phyloP scores from a whole-genome alignment of 495 filamentous ascomycete genomes.

The Aspergillus baeticus region DNA sequence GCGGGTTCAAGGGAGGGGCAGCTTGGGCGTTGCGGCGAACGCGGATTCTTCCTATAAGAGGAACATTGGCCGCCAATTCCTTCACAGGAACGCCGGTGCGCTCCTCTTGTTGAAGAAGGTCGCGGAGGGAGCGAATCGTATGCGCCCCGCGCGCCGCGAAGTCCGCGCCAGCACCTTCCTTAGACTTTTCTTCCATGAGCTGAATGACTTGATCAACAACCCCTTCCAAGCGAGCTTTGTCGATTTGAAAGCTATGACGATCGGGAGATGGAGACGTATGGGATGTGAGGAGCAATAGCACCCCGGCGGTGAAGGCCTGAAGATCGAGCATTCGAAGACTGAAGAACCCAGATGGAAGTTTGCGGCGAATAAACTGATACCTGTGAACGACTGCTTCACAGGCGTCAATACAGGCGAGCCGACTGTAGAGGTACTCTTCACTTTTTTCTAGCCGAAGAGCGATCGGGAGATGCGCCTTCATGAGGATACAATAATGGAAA shows the following conservation, averaged over 20 bases:
- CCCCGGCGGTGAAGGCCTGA: slow-evolving; percentile 29
- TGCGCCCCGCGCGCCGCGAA: slow-evolving; percentile 17
- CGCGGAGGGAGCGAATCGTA: slow-evolving; percentile 19
- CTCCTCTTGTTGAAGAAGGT: slow-evolving; percentile 19
- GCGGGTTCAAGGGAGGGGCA: background rate
- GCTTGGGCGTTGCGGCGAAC: slow-evolving; percentile 20
- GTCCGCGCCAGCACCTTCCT: slow-evolving; percentile 10
- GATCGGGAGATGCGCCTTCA: slow-evolving; percentile 31
- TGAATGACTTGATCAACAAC: slow-evolving; percentile 13
- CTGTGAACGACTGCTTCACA: slow-evolving; percentile 22
- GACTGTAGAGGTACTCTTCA: slow-evolving; percentile 21
- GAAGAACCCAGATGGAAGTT: slow-evolving; percentile 28
- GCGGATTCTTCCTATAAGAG: slow-evolving; percentile 26
- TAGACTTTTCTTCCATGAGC: slow-evolving; percentile 15
- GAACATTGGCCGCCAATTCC: slow-evolving; percentile 22
- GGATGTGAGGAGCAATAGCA: slow-evolving; percentile 25
- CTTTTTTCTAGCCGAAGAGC: slow-evolving; percentile 21
- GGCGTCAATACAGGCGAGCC: slow-evolving; percentile 26
- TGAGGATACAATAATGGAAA: slow-evolving; percentile 24
- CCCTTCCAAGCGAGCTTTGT: slow-evolving; percentile 6
- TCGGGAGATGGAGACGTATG: slow-evolving; percentile 11
- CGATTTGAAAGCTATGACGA: slow-evolving; percentile 12
- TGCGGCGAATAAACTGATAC: slow-evolving; percentile 22
- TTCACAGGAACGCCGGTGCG: background rate
- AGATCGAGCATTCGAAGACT: slow-evolving; percentile 27